A percentile compares a stretch with the other conserved stretches of the same genome.
phyloP scores from a whole-genome alignment of 768 basidiomycete genomes.

The Boletus vinaceobasis region DNA sequence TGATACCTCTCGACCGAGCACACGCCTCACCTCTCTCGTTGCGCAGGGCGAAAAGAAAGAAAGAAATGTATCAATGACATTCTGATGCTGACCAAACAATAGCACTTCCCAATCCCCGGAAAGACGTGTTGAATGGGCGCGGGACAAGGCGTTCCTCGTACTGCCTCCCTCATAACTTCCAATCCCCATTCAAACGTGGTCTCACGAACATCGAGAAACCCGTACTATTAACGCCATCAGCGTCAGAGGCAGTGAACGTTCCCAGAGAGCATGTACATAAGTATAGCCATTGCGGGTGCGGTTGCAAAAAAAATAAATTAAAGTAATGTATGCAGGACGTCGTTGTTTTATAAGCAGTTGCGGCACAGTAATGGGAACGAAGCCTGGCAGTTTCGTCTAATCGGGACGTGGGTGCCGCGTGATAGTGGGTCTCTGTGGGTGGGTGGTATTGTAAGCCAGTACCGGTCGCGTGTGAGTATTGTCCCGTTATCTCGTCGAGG shows the following conservation, averaged over 20 bases:
- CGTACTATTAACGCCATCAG: slow-evolving; percentile 3
- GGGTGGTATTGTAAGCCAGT: slow-evolving; percentile 9
- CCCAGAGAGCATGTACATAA: not conserved
- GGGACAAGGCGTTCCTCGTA: not conserved
- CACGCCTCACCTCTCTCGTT: slow-evolving; percentile 18
- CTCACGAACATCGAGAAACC: slow-evolving; percentile 1
- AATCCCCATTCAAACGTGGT: slow-evolving; percentile 14
- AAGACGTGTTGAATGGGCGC: not conserved
- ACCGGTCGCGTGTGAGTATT: slow-evolving; percentile 1
- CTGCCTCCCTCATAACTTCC: not conserved
- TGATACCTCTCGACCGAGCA: not conserved
- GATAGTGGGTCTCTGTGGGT: not conserved
- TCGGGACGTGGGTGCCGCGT: slow-evolving; percentile 2
- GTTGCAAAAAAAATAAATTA: slow-evolving; percentile 12
- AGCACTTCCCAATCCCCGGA: not conserved
- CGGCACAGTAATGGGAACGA: slow-evolving; percentile 9
- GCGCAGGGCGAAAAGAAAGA: slow-evolving; percentile 3
- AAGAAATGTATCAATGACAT: not conserved
- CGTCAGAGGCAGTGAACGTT: slow-evolving; percentile 2
- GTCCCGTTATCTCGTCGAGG: slow-evolving; percentile 11
- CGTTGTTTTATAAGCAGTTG: slow-evolving; percentile 1
- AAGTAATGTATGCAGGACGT: not conserved
- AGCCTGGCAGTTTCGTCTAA: slow-evolving; percentile 17
- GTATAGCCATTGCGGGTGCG: slow-evolving; percentile 6
- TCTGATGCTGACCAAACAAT: not conserved